Base-by-base conservation (phyloP, 495 filamentous ascomycete species). In the Neurospora sp. region DNA sequence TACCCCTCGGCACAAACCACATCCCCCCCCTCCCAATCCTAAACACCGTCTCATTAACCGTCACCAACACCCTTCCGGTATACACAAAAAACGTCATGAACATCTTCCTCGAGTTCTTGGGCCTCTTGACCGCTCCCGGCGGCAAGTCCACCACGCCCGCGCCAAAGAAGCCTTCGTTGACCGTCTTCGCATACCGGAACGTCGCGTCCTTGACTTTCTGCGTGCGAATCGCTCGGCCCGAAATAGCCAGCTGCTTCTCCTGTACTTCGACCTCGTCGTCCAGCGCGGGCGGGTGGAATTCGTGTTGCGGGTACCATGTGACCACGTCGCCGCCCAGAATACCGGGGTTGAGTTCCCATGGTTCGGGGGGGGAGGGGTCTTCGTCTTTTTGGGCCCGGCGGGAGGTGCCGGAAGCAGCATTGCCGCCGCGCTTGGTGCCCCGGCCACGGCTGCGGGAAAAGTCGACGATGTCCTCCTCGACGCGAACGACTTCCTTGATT, bases 41-140 rank as follows among this genome's bases (percentile, higher is more conserved):
- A 18, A 61, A 61, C 22, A 61, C 53, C 53, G 53, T 18, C 53
- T 65, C 53, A 73, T 92, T 91, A 14, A 98, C 88, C 68, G 88
- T 90, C 35, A 93, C 92, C 75, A 84, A 80, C 42, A 97, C 93
- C 69, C 89, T 87, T 8, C 96, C 96, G 27, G 85, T 80, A 72
- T 91, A 89, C 39, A 99, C 91, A 79, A 96, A 98, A 78, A 99
- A 98, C 1, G 91, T 91, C 90, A 98, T 93, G 75, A 97, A 94
- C 91, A 97, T 97, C 81, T 91, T 93, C 70, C 95, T 88, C 5
- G 91, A 90, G 77, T 97, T 97, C 85, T 98, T 99, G 20, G 89
- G 87, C 74, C 91, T 87, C 86, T 99, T 99, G 69, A 90, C 85
- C 20, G 90, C 90, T 5, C 91, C 90, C 3, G 93, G 90, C 7